Conservation (phyloP, 2,329 filamentous ascomycete species). For the Venturia oleaginea region DNA sequence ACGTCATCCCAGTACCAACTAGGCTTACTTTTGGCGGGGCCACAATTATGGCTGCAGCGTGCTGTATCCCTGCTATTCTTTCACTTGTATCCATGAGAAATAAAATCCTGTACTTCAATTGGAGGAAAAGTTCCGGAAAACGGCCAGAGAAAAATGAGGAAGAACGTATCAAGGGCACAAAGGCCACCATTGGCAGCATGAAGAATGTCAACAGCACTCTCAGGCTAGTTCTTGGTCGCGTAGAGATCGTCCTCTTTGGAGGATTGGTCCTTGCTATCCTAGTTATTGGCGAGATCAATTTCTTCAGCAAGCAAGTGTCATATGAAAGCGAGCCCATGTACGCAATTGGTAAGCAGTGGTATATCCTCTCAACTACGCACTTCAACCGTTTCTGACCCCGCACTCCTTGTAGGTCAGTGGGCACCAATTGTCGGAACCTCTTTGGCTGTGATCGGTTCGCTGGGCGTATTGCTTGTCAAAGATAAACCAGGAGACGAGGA, state of each 20-base stretch:
- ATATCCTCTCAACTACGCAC: background rate
- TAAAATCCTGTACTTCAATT: slow-evolving; percentile 55
- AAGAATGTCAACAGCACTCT: slow-evolving; percentile 31
- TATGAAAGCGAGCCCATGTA: slow-evolving; percentile 55
- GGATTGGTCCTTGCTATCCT: slow-evolving; percentile 51
- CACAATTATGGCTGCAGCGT: slow-evolving; percentile 53
- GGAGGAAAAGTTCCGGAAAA: slow-evolving; percentile 39
- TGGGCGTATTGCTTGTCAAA: slow-evolving; percentile 44
- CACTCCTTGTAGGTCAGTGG: slow-evolving; percentile 44
- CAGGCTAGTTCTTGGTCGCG: slow-evolving; percentile 27
- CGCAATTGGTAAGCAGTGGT: slow-evolving; percentile 44
- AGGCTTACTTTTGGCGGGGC: slow-evolving; percentile 49
- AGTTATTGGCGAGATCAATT: slow-evolving; percentile 54
- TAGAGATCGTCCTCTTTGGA: slow-evolving; percentile 51
- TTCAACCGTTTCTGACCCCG: slow-evolving; percentile 9
- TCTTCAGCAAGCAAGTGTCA: slow-evolving; percentile 47
- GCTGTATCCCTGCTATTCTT: slow-evolving; percentile 55
- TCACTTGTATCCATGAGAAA: slow-evolving; percentile 54
- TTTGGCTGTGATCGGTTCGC: slow-evolving; percentile 48
- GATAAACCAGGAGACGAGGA: background rate
- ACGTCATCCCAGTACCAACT: slow-evolving; percentile 50
- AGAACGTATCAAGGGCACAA: slow-evolving; percentile 43
- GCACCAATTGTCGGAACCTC: slow-evolving; percentile 48
- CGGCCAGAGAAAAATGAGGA: slow-evolving; percentile 24
- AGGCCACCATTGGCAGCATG: slow-evolving; percentile 45